Conservation (phyloP, 352 stramenopile species). For the Globisporangium perplexum region DNA sequence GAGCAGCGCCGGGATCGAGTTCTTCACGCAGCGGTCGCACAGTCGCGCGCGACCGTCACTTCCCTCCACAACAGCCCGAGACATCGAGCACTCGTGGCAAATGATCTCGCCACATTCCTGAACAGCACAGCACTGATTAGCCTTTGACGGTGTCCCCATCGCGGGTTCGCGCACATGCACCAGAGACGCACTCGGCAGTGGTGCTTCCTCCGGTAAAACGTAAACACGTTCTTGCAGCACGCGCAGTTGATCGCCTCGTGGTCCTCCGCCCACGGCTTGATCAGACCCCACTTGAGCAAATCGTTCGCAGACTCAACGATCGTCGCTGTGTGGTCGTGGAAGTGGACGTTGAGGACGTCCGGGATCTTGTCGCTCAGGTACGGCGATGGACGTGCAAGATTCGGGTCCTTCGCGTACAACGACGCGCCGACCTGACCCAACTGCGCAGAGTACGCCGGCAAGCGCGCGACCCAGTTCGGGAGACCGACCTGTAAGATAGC, state of each 20-base stretch:
- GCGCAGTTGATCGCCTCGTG: slow-evolving; percentile 67
- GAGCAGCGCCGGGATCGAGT: slow-evolving; percentile 66
- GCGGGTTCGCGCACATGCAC: neutral
- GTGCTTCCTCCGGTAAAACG: slow-evolving; percentile 76
- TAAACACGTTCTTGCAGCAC: slow-evolving; percentile 77
- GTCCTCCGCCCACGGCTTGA: slow-evolving; percentile 88
- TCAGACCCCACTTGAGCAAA: slow-evolving; percentile 79
- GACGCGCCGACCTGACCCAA: slow-evolving; percentile 80
- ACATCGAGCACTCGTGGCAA: slow-evolving; percentile 83
- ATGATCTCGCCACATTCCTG: slow-evolving; percentile 87
- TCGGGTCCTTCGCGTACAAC: slow-evolving; percentile 61
- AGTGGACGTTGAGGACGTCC: slow-evolving; percentile 75
- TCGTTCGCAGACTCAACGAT: slow-evolving; percentile 82
- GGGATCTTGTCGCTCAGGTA: slow-evolving; percentile 81
- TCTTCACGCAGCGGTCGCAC: slow-evolving; percentile 83
- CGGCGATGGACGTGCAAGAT: slow-evolving; percentile 45
- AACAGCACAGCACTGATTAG: neutral
- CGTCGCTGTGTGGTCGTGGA: slow-evolving; percentile 50
- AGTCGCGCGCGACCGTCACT: slow-evolving; percentile 70
- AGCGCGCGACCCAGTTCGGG: slow-evolving; percentile 74
- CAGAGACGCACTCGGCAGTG: slow-evolving; percentile 58
- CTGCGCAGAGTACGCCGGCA: slow-evolving; percentile 83
- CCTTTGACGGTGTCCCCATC: neutral
- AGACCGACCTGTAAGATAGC: slow-evolving; percentile 38
- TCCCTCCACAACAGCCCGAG: slow-evolving; percentile 76